Evolutionary conservation across 2,329 filamentous ascomycete genomes (phyloP).

Genomic region (Tolypocladium tundrense): DNA sequence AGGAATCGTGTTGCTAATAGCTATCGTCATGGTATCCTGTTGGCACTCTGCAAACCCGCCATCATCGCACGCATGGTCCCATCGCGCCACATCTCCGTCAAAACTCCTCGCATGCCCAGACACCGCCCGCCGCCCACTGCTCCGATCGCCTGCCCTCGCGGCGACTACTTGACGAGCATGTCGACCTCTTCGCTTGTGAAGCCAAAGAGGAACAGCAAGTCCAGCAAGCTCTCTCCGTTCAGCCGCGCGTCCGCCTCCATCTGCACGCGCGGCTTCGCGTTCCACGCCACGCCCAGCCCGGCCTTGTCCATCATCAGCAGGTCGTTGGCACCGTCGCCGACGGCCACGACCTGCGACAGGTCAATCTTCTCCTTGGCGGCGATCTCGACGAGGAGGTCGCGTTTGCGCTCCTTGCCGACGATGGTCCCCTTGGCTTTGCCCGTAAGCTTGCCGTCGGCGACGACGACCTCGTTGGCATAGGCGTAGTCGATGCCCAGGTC

Average conservation of each 20-base stretch:
- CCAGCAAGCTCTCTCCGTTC: constrained; percentile 60
- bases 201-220: constrained; percentile 66
- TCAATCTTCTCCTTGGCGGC: constrained; percentile 56
- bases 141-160: background rate
- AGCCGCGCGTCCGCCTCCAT: constrained; percentile 62
- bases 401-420: constrained; percentile 67
- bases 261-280: constrained; percentile 75
- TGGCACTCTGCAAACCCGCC: background rate
- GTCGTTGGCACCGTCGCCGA: constrained; percentile 78
- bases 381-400: constrained; percentile 60
- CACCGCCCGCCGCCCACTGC: background rate
- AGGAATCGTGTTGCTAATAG: background rate
- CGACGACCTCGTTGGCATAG: constrained; percentile 73
- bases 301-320: constrained; percentile 68
- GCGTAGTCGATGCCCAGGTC: constrained; percentile 80
- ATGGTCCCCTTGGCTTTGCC: constrained; percentile 64
- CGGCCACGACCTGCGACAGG: constrained; percentile 58
- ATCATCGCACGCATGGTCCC: background rate
- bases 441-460: constrained; percentile 52
- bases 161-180: constrained; percentile 9
- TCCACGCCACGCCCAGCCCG: constrained; percentile 71
- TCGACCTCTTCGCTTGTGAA: constrained; percentile 52
- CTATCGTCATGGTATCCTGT: background rate
- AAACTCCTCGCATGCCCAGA: background rate
- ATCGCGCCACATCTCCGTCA: background rate